These are phyloP conservation scores for Nigrospora osmanthi DNA, from an alignment of 2,329 filamentous ascomycete species.

Conservation along the genomic window DNA sequence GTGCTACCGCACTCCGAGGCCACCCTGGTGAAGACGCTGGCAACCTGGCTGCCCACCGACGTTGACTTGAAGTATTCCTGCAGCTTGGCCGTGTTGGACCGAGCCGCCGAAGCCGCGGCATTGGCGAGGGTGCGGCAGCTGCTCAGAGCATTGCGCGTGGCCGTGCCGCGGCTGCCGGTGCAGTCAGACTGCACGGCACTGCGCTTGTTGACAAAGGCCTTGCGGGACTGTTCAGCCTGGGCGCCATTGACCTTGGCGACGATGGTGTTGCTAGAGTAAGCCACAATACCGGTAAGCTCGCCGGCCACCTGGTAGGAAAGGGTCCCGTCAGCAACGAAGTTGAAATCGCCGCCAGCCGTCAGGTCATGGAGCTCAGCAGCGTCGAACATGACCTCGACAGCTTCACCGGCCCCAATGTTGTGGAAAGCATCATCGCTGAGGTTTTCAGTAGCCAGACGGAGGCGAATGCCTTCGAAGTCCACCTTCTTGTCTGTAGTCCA, in stretches of 20 bases:
- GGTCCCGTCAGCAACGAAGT: slow-evolving; percentile 46
- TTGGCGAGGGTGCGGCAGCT: slow-evolving; percentile 47
- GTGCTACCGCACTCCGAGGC: slow-evolving; percentile 46
- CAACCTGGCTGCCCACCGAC: slow-evolving; percentile 36
- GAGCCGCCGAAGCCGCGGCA: slow-evolving; percentile 41
- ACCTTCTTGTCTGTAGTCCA: neutral
- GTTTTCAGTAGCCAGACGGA: too few species aligned
- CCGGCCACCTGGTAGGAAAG: slow-evolving; percentile 46
- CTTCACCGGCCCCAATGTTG: slow-evolving; percentile 37
- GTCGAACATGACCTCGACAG: slow-evolving; percentile 45
- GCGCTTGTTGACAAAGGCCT: slow-evolving; percentile 42
- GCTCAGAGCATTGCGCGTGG: slow-evolving; percentile 40
- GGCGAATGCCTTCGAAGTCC: too few species aligned
- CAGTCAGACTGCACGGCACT: slow-evolving; percentile 45
- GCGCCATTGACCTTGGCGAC: slow-evolving; percentile 48
- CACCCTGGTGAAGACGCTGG: slow-evolving; percentile 39
- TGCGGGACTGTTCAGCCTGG: slow-evolving; percentile 40
- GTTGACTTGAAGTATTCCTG: slow-evolving; percentile 55
- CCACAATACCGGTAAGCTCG: slow-evolving; percentile 44
- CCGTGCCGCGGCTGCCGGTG: slow-evolving; percentile 34
- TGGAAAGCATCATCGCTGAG: slow-evolving; percentile 37
- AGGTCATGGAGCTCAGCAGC: slow-evolving; percentile 48
- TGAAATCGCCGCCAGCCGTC: slow-evolving; percentile 43
- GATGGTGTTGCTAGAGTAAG: slow-evolving; percentile 52
- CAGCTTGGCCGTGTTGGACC: slow-evolving; percentile 42